Evolutionary conservation across 1,284 basidiomycete species (phyloP).

Genomic region (Abortiporus biennis): DNA sequence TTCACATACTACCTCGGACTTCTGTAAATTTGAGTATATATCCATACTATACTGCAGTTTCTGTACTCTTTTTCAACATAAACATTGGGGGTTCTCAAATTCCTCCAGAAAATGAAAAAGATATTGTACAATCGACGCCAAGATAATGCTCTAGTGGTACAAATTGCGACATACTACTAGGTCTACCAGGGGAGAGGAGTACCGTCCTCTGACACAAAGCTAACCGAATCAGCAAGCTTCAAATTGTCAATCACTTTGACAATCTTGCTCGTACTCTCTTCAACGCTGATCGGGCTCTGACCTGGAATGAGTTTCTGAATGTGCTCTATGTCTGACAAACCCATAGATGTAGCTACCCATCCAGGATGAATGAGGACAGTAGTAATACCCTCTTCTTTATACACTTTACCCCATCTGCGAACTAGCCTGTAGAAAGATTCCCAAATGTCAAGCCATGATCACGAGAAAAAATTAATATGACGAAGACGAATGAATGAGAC

Average conservation of each 20-base stretch:
- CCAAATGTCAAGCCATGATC: too few species aligned
- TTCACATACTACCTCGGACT: too few species aligned
- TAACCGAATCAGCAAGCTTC: slow-evolving; percentile 4
- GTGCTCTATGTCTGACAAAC: neutral
- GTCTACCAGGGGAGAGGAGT: slow-evolving; percentile 4
- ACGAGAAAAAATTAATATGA: neutral
- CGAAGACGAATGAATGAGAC: neutral
- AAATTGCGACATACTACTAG: too few species aligned
- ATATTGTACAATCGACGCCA: too few species aligned
- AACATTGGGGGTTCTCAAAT: too few species aligned
- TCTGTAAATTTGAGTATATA: too few species aligned
- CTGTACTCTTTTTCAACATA: too few species aligned
- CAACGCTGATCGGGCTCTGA: neutral
- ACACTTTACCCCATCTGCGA: slow-evolving; percentile 5
- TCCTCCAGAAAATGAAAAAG: too few species aligned
- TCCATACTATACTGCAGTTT: too few species aligned
- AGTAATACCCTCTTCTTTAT: slow-evolving; percentile 7
- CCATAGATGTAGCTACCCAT: slow-evolving; percentile 9
- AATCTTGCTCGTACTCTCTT: neutral
- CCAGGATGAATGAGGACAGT: slow-evolving; percentile 9
- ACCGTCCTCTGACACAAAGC: slow-evolving; percentile 1
- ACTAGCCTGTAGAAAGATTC: slow-evolving; percentile 3
- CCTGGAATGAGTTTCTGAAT: neutral
- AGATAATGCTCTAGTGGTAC: too few species aligned
- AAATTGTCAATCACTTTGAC: slow-evolving; percentile 2